Base-by-base conservation (phyloP, 768 basidiomycete species). In the Amanita polypyramis region DNA sequence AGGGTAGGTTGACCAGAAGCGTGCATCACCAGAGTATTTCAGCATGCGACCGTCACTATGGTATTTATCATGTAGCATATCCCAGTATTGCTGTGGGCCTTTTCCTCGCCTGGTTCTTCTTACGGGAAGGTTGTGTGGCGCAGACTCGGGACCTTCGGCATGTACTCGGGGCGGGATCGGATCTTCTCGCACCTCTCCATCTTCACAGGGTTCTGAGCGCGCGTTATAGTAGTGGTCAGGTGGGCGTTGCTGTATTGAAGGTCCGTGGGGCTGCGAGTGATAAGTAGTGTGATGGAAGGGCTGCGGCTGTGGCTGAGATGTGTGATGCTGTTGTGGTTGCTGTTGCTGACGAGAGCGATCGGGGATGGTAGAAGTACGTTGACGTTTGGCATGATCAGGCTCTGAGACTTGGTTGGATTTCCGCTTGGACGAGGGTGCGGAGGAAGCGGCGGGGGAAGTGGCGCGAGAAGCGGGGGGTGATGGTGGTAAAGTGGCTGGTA, bases 11-110 rank as follows among this genome's bases (percentile, higher is more conserved):
- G 85, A 83, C 76, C 77, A 80, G 56, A 85, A 80, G 32, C 87
- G 80, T 38, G 80, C 76, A 58, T 88, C 84, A 20, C 87, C 86
- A 1, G 87, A 88, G 59, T 85, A 88, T 64, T 92, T 90, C 60
- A 92, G 82, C 54, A 73, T 67, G 49, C 86, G 79, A 17, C 84
- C 89, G 15, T 75, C 73, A 3, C 63, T 64, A 55, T 86, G 79
- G 59, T 85, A 90, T 58, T 73, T 79, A 59, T 83, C 75, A 56
- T 87, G 77, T 35, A 87, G 66, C 33, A 64, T 66, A 45, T 84
- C 78, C 58, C 71, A 80, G 56, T 80, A 72, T 33, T 67, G 62
- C 3, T 52, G 53, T 25, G 66, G 58, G 34, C 70, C 65, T 59
- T 71, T 72, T 52, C 82, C 80, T 43, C 80, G 77, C 57, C 79